phyloP scores from a whole-genome alignment of 225 moss, liverwort and hornwort species.

The Physcomitrellopsis africana region DNA sequence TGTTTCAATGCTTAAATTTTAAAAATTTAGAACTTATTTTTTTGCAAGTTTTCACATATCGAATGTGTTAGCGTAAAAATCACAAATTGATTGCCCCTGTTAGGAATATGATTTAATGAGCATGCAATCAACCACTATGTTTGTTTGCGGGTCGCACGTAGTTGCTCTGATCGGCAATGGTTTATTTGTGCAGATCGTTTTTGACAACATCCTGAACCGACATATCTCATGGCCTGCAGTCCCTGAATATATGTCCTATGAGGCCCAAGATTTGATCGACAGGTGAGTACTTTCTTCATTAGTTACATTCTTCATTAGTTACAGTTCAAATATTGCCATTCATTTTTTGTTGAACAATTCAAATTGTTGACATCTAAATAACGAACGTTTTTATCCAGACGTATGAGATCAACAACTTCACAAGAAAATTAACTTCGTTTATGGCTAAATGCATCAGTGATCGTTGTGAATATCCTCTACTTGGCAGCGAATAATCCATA shows the following conservation, averaged over 20 bases:
- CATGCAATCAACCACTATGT: not conserved
- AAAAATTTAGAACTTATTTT: not conserved
- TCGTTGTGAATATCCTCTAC: not conserved
- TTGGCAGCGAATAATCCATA: not conserved
- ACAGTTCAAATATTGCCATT: not conserved
- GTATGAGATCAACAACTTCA: not conserved
- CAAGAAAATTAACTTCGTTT: not conserved
- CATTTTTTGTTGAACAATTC: not conserved
- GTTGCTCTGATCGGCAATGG: slow-evolving; percentile 23
- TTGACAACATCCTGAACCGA: slow-evolving; percentile 95
- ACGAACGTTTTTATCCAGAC: not conserved
- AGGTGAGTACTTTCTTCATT: slow-evolving; percentile 44
- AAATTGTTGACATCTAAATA: not conserved
- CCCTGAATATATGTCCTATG: slow-evolving; percentile 79
- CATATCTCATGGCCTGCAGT: slow-evolving; percentile 89
- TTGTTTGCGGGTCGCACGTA: slow-evolving; percentile 12
- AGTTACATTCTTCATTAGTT: not conserved
- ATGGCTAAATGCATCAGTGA: not conserved
- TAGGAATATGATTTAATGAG: slow-evolving; percentile 9
- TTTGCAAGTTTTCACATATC: slow-evolving; percentile 3
- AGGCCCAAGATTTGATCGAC: slow-evolving; percentile 85
- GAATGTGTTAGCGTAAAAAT: not conserved
- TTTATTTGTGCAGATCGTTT: slow-evolving; percentile 64
- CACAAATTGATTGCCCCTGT: not conserved
- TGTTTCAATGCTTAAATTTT: not conserved